Conservation (phyloP, 805 yeast species). For the Kluyveromyces starmeri region DNA sequence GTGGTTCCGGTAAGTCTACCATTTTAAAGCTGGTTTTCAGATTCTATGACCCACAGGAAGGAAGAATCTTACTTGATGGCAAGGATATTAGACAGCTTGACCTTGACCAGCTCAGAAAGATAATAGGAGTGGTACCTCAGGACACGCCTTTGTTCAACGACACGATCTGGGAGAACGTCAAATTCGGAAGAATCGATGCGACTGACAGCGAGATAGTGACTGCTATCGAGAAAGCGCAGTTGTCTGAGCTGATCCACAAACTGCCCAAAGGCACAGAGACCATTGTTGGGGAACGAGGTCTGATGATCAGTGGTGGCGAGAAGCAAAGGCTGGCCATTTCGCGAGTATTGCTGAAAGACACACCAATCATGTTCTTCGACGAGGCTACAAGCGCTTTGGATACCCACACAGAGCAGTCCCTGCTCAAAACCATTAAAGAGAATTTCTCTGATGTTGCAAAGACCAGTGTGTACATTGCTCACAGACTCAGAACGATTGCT, state of each 20-base stretch:
- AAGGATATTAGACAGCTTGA: slow-evolving; percentile 74
- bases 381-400: slow-evolving; percentile 96
- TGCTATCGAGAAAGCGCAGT: slow-evolving; percentile 62
- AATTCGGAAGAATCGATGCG: slow-evolving; percentile 75
- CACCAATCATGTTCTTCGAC: slow-evolving; percentile 90
- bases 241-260: slow-evolving; percentile 51
- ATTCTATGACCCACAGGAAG: slow-evolving; percentile 75
- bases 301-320: slow-evolving; percentile 99
- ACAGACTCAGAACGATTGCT: slow-evolving; percentile 84
- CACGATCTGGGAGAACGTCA: slow-evolving; percentile 74
- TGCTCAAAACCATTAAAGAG: slow-evolving; percentile 62
- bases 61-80: slow-evolving; percentile 78
- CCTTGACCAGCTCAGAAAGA: slow-evolving; percentile 60
- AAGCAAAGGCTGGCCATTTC: slow-evolving; percentile 94
- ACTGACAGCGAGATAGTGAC: slow-evolving; percentile 57
- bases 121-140: slow-evolving; percentile 92
- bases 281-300: slow-evolving; percentile 92
- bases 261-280: slow-evolving; percentile 82
- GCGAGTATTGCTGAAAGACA: slow-evolving; percentile 71
- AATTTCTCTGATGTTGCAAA: slow-evolving; percentile 50
- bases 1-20: slow-evolving; percentile 94
- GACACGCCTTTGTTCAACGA: slow-evolving; percentile 95
- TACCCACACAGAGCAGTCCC: slow-evolving; percentile 87
- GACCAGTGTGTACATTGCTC: slow-evolving; percentile 90
- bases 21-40: slow-evolving; percentile 75